Evolutionary conservation across 345 rosid genomes (phyloP).

Genomic region (Conringia planisiliqua): DNA sequence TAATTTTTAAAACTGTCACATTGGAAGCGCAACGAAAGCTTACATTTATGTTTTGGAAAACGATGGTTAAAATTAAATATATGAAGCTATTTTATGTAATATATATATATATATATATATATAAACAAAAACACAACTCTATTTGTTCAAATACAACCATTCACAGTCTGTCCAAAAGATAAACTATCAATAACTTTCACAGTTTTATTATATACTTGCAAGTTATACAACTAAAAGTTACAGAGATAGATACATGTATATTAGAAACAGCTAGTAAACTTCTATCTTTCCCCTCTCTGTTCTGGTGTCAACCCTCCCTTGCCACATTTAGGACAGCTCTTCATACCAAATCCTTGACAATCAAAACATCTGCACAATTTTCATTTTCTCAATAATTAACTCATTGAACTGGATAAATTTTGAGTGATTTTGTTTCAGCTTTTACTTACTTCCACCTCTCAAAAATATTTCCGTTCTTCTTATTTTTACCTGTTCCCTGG

Average conservation of each 20-base stretch:
- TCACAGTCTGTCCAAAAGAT: background rate
- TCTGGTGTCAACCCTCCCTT: constrained; percentile 74
- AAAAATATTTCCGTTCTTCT: constrained; percentile 78
- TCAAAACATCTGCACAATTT: constrained; percentile 58
- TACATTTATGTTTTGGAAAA: background rate
- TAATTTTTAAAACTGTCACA: background rate
- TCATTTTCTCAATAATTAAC: background rate
- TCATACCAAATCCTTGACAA: constrained; percentile 81
- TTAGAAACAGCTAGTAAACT: background rate
- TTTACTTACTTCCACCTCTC: constrained; percentile 83
- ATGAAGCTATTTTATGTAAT: no score
- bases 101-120: no score
- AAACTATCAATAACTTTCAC: background rate
- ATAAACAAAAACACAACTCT: no score
- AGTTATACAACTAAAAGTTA: background rate
- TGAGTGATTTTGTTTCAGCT: background rate
- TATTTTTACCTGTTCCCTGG: constrained; percentile 74
- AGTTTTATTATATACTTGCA: background rate
- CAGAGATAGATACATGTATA: background rate
- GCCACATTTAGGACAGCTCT: constrained; percentile 70
- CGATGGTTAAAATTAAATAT: no score
- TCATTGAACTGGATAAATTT: background rate
- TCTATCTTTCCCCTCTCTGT: constrained; percentile 67
- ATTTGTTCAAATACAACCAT: no score
- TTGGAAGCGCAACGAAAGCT: background rate